A percentile compares a stretch with the other conserved stretches of the same genome.
phyloP scores from a whole-genome alignment of 1,284 basidiomycete genomes.

The Microbotryum scabiosae region DNA sequence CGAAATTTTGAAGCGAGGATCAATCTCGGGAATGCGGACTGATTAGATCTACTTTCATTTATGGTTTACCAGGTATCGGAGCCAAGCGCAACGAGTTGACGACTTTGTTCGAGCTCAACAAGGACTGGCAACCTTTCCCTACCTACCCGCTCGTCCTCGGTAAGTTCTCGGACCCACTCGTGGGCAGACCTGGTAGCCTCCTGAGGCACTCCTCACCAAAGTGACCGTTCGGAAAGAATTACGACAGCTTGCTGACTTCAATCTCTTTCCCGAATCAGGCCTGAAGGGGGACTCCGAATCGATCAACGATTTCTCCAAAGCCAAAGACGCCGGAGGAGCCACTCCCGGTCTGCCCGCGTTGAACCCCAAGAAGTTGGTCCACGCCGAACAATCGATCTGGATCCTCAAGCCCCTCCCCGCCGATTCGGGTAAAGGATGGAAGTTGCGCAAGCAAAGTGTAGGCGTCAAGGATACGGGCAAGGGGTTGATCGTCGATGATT shows the following conservation, averaged over 20 bases:
- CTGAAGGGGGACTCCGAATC: constrained; percentile 32
- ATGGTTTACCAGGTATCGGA: constrained; percentile 27
- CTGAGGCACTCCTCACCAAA: not conserved
- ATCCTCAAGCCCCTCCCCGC: constrained; percentile 37
- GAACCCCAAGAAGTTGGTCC: constrained; percentile 40
- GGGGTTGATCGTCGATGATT: constrained; percentile 62
- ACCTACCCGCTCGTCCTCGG: constrained; percentile 40
- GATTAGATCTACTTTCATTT: no score
- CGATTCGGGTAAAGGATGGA: constrained; percentile 60
- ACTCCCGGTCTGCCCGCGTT: constrained; percentile 33
- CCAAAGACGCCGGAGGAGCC: constrained; percentile 12
- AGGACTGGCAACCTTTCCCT: constrained; percentile 38
- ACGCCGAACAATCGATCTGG: constrained; percentile 41
- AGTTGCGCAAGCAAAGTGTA: constrained; percentile 52
- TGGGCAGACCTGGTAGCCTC: constrained; percentile 19
- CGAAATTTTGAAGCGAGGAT: not conserved
- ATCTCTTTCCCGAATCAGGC: not conserved
- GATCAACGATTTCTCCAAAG: constrained; percentile 38
- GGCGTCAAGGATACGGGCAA: constrained; percentile 69
- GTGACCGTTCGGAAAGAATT: not conserved
- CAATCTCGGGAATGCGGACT: no score
- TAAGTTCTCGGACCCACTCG: constrained; percentile 6
- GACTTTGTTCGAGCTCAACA: constrained; percentile 37
- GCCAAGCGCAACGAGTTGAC: constrained; percentile 37
- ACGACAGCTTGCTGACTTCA: not conserved